phyloP scores from a whole-genome alignment of 179 eudicot genomes.

The Beta lomatogona region DNA sequence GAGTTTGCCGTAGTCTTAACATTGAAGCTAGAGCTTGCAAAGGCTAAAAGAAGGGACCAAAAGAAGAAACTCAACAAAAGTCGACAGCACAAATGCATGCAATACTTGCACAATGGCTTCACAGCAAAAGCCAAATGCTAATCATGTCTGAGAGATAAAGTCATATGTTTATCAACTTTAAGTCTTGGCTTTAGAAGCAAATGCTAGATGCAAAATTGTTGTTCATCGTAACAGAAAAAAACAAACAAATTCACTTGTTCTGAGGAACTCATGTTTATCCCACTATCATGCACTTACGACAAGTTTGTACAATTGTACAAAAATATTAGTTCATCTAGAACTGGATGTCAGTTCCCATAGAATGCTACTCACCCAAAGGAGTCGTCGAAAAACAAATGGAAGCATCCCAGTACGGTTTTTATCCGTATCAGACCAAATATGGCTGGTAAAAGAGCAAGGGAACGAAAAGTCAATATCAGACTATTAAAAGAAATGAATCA shows the following conservation, averaged over 20 bases:
- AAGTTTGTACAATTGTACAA: background rate
- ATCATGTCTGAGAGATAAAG: background rate
- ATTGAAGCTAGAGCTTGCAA: background rate
- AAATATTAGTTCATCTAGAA: background rate
- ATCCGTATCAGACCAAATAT: constrained; percentile 95
- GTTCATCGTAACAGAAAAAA: background rate
- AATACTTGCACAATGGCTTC: background rate
- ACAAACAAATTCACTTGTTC: background rate
- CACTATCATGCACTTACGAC: background rate
- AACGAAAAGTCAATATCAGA: constrained; percentile 19
- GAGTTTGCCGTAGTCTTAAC: background rate
- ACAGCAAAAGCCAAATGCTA: background rate
- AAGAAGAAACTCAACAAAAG: too few relatives aligned
- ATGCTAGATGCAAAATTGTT: background rate
- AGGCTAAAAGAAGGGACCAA: background rate
- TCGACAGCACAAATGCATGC: background rate
- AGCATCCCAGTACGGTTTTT: constrained; percentile 95
- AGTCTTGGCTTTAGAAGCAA: background rate
- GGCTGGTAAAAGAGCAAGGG: constrained; percentile 52
- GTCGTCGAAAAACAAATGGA: constrained; percentile 95
- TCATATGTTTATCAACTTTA: background rate
- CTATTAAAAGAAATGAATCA: constrained; percentile 3
- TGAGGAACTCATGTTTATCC: constrained; percentile 1
- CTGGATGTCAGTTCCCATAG: background rate
- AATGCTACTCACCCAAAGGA: constrained; percentile 76